Evolutionary conservation across 1,284 basidiomycete genomes (phyloP), one percentile per base, ranked within the genome.

Genomic region (Neonothopanus nambi): DNA sequence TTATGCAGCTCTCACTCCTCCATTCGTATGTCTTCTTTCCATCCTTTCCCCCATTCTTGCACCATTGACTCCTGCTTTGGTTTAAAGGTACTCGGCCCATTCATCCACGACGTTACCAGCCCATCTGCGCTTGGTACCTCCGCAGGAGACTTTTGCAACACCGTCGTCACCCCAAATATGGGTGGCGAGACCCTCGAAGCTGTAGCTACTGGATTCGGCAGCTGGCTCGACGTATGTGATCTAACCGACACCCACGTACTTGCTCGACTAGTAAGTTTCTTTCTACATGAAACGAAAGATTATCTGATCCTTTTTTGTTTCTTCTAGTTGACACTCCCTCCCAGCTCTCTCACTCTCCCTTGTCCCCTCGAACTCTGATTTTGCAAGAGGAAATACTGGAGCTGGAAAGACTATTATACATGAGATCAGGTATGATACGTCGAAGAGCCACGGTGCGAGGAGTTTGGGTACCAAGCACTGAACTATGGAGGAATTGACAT

Each of bases 221-320:
- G n/a, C n/a, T n/a, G n/a, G n/a, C n/a, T n/a, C n/a, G 82, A 87
- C 60, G 84, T 87, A 3, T 73, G 82, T 28, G 80, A 84, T 59
- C 71, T 85, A 28, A 81, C 79, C 3, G 67, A 71, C 6, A 76
- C 76, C 2, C 83, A 84, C 59, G 70, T 81, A 21, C 68, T 68
- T 12, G 76, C 81, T 3, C 67, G 84, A 2, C 69, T 61, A 37
- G 68, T 67, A 54, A 33, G 67, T 63, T 35, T 8, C 30, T 17
- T 33, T 17, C 21, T 20, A 13, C 47, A 37, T 48, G n/a, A n/a
- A n/a, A n/a, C n/a, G n/a, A n/a, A n/a, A n/a, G 21, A 44, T 48
- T 9, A 51, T 46, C n/a, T 18, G 23, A n/a, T n/a, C 37, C 17
- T 21, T 18, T 36, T 9, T 30, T 24, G 8, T 13, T 52, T 26